Evolutionary conservation across 1,284 basidiomycete species (phyloP).

Genomic region (Tranzscheliella williamsii): DNA sequence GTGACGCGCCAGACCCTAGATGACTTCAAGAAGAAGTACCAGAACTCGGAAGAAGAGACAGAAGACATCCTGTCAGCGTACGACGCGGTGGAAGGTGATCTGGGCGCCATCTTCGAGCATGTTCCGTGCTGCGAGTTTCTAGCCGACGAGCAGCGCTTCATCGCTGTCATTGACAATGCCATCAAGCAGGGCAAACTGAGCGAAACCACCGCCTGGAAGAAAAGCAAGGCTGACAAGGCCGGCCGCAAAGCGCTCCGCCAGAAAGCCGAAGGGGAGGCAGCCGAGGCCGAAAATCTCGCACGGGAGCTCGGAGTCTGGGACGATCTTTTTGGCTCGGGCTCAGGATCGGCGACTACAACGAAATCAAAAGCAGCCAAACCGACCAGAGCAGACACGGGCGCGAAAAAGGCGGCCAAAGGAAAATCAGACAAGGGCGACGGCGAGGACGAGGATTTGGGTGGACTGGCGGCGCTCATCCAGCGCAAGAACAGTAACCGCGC

Average conservation of each 20-base stretch:
- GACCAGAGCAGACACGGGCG: neutral
- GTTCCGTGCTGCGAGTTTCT: slow-evolving; percentile 56
- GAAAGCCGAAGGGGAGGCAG: slow-evolving; percentile 44
- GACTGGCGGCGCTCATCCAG: slow-evolving; percentile 41
- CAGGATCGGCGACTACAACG: neutral
- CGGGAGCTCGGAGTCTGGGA: slow-evolving; percentile 59
- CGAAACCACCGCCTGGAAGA: slow-evolving; percentile 21
- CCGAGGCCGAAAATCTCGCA: slow-evolving; percentile 50
- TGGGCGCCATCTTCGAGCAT: slow-evolving; percentile 47
- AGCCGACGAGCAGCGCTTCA: slow-evolving; percentile 45
- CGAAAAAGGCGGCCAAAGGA: neutral
- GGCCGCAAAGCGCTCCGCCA: slow-evolving; percentile 33
- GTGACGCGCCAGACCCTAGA: slow-evolving; percentile 51
- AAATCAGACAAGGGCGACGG: slow-evolving; percentile 4
- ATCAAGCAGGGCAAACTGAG: slow-evolving; percentile 41
- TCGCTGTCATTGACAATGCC: slow-evolving; percentile 40
- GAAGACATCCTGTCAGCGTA: slow-evolving; percentile 55
- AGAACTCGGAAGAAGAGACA: slow-evolving; percentile 53
- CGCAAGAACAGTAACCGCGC: slow-evolving; percentile 38
- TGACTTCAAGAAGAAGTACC: slow-evolving; percentile 54
- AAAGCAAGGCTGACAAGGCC: slow-evolving; percentile 28
- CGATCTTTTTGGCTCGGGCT: slow-evolving; percentile 46
- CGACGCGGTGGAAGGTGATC: slow-evolving; percentile 34
- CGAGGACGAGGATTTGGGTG: slow-evolving; percentile 39
- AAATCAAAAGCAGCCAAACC: too few relatives aligned